Evolutionary conservation across 345 rosid genomes (phyloP).

Genomic region (Gossypium arboreum): DNA sequence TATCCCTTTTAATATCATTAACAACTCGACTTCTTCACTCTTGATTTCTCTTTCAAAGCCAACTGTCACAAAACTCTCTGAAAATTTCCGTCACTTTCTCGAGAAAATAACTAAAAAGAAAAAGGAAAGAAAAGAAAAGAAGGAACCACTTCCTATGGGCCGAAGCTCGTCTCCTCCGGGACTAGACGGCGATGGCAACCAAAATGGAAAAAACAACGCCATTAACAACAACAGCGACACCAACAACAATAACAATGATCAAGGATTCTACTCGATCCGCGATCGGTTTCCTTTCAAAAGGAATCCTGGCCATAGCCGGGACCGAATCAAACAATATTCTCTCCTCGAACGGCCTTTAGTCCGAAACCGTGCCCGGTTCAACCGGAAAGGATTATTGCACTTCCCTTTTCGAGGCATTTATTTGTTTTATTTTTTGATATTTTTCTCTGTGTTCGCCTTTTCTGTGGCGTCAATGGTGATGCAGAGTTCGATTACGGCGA

Average conservation of each 20-base stretch:
- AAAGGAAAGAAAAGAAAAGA: neutral
- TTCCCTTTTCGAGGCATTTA: constrained; percentile 59
- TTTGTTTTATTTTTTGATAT: constrained; percentile 53
- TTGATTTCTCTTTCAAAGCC: constrained; percentile 22
- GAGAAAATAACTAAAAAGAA: neutral
- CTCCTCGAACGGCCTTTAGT: constrained; percentile 38
- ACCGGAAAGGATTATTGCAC: constrained; percentile 55
- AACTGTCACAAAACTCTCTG: constrained; percentile 24
- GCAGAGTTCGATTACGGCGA: constrained; percentile 67
- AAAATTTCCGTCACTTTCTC: constrained; percentile 19
- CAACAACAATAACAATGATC: constrained; percentile 20
- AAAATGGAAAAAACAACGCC: constrained; percentile 9
- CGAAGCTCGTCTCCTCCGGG: constrained; percentile 38
- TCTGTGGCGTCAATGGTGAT: constrained; percentile 67
- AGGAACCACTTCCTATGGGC: constrained; percentile 34
- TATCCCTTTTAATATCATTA: neutral
- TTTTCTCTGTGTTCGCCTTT: constrained; percentile 62
- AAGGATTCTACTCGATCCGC: constrained; percentile 43
- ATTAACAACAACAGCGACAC: constrained; percentile 14
- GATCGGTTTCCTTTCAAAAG: constrained; percentile 66
- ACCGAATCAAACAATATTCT: constrained; percentile 30
- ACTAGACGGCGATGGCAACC: constrained; percentile 36
- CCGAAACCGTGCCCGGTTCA: constrained; percentile 41
- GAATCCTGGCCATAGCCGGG: constrained; percentile 37
- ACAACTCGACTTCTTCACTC: constrained; percentile 10